Evolutionary conservation across 805 yeast genomes (phyloP).

Genomic region (Cephaloascus albidus): DNA sequence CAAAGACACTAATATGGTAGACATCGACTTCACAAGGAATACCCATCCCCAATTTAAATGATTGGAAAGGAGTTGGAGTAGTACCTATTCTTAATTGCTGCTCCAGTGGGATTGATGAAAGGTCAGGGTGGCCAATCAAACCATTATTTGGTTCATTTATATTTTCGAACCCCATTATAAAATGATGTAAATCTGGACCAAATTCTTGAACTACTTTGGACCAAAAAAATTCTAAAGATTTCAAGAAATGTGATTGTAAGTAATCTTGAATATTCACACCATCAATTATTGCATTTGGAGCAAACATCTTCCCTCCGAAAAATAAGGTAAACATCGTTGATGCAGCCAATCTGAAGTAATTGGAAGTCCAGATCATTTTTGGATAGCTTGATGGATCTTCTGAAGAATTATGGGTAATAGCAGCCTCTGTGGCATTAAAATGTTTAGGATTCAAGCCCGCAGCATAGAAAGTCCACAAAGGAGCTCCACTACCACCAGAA

Average conservation of each 20-base stretch:
- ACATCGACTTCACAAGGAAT: constrained; percentile 54
- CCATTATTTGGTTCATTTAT: constrained; percentile 84
- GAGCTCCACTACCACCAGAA: constrained; percentile 90
- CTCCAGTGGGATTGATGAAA: constrained; percentile 43
- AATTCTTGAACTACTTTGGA: constrained; percentile 12
- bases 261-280: constrained; percentile 72
- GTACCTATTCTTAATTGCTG: constrained; percentile 71
- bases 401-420: constrained; percentile 59
- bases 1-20: constrained; percentile 64
- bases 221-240: constrained; percentile 37
- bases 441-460: constrained; percentile 77
- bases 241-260: constrained; percentile 54
- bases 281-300: constrained; percentile 67
- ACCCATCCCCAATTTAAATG: constrained; percentile 75
- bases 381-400: constrained; percentile 46
- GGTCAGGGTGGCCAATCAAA: constrained; percentile 50
- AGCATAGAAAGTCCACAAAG: constrained; percentile 84
- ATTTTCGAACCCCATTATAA: constrained; percentile 73
- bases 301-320: constrained; percentile 67
- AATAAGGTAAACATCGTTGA: constrained; percentile 80
- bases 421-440: constrained; percentile 71
- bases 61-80: constrained; percentile 73
- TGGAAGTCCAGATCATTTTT: constrained; percentile 91
- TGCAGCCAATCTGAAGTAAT: constrained; percentile 67
- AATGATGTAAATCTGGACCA: constrained; percentile 35